Conservation (phyloP, 768 basidiomycete species). For the Tylopilus sp. region DNA sequence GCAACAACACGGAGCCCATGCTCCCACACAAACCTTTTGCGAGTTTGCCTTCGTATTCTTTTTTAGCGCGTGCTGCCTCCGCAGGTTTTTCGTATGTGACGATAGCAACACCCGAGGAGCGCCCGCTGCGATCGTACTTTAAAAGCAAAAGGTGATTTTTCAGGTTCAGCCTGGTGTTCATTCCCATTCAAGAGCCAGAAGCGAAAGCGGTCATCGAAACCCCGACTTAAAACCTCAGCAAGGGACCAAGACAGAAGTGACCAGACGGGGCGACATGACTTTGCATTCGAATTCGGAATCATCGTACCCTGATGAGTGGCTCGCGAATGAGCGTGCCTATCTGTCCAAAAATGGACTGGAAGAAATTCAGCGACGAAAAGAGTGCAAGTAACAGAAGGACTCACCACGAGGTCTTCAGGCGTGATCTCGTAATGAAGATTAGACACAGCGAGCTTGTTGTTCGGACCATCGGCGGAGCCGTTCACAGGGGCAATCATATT, state of each 20-base stretch:
- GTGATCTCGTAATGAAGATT: slow-evolving; percentile 92
- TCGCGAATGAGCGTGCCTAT: slow-evolving; percentile 91
- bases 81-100: slow-evolving; percentile 73
- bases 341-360: slow-evolving; percentile 84
- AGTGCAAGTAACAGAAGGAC: slow-evolving; percentile 27
- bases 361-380: slow-evolving; percentile 3
- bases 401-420: slow-evolving; percentile 81
- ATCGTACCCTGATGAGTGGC: slow-evolving; percentile 93
- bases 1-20: neutral
- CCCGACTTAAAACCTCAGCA: slow-evolving; percentile 26
- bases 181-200: slow-evolving; percentile 33
- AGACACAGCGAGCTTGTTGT: slow-evolving; percentile 69
- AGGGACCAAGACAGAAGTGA: slow-evolving; percentile 33
- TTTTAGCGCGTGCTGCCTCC: slow-evolving; percentile 82
- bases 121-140: slow-evolving; percentile 95
- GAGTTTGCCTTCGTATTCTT: slow-evolving; percentile 79
- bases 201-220: slow-evolving; percentile 42
- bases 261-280: slow-evolving; percentile 32
- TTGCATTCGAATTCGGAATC: slow-evolving; percentile 42
- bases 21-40: slow-evolving; percentile 64
- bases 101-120: slow-evolving; percentile 80
- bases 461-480: slow-evolving; percentile 13
- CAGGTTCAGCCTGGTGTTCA: slow-evolving; percentile 55
- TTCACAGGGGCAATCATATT: slow-evolving; percentile 21
- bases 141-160: slow-evolving; percentile 44